phyloP scores from a whole-genome alignment of 2,329 filamentous ascomycete genomes.

The Ceratocystis diversiconidia region DNA sequence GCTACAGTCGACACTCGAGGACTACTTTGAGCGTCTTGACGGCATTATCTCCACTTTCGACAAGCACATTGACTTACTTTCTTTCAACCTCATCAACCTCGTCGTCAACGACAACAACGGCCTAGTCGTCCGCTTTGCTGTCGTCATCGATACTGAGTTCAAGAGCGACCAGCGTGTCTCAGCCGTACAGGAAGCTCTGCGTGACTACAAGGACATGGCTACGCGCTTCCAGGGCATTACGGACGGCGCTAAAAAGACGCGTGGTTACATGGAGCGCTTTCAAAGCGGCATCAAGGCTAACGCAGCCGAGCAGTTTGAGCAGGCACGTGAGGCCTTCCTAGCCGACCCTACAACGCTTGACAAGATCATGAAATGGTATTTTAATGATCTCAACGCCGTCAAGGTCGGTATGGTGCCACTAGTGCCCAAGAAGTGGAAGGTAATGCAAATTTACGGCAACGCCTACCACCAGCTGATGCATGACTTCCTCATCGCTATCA shows the following conservation, averaged over 20 bases:
- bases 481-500: conserved; percentile 69
- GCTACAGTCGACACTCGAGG: conserved; percentile 68
- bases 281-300: conserved; percentile 61
- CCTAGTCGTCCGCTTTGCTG: conserved; percentile 76
- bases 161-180: conserved; percentile 86
- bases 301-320: conserved; percentile 59
- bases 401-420: conserved; percentile 81
- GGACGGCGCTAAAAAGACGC: conserved; percentile 76
- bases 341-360: conserved; percentile 71
- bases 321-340: conserved; percentile 59
- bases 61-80: conserved; percentile 78
- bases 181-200: conserved; percentile 84
- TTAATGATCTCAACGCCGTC: conserved; percentile 92
- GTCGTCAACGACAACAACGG: conserved; percentile 77
- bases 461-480: conserved; percentile 95
- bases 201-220: conserved; percentile 89
- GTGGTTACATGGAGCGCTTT: conserved; percentile 96
- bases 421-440: conserved; percentile 94
- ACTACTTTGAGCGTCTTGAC: conserved; percentile 79
- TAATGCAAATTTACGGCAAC: conserved; percentile 74
- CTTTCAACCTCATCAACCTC: conserved; percentile 77
- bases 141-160: conserved; percentile 91
- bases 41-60: conserved; percentile 89
- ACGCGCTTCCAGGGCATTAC: conserved; percentile 90
- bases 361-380: conserved; percentile 88